Evolutionary conservation across 805 yeast genomes (phyloP).

Genomic region (Komagataella phaffii): DNA sequence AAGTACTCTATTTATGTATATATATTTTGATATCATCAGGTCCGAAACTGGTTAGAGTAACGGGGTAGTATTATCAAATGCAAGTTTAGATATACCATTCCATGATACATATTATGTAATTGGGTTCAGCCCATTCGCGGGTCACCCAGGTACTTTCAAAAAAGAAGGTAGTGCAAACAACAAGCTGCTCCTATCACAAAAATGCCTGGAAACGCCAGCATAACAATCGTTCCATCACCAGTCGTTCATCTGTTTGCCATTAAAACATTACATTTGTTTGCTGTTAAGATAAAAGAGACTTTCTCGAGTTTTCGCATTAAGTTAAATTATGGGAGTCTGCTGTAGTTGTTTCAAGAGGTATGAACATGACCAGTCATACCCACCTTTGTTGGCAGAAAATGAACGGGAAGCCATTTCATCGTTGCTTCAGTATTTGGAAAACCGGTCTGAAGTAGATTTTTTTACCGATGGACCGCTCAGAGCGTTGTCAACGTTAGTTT

Average conservation of each 20-base stretch:
- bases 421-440: conserved; percentile 77
- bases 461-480: conserved; percentile 76
- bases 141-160: not conserved
- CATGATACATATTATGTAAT: too few species aligned
- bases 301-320: not conserved
- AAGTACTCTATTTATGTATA: conserved; percentile 2
- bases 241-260: not conserved
- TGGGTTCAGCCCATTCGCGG: not conserved
- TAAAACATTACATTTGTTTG: not conserved
- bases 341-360: conserved; percentile 30
- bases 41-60: not conserved
- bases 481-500: conserved; percentile 85
- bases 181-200: not conserved
- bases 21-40: not conserved
- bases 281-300: not conserved
- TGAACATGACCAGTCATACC: conserved; percentile 47
- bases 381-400: conserved; percentile 82
- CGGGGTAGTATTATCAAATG: too few species aligned
- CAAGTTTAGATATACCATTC: too few species aligned
- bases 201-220: not conserved
- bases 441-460: conserved; percentile 79
- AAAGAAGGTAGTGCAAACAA: not conserved
- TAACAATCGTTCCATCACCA: not conserved
- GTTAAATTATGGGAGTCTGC: conserved; percentile 32
- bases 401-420: conserved; percentile 95